Conservation (phyloP, 2,329 filamentous ascomycete species). For the Teratosphaeriaceae sp. region DNA sequence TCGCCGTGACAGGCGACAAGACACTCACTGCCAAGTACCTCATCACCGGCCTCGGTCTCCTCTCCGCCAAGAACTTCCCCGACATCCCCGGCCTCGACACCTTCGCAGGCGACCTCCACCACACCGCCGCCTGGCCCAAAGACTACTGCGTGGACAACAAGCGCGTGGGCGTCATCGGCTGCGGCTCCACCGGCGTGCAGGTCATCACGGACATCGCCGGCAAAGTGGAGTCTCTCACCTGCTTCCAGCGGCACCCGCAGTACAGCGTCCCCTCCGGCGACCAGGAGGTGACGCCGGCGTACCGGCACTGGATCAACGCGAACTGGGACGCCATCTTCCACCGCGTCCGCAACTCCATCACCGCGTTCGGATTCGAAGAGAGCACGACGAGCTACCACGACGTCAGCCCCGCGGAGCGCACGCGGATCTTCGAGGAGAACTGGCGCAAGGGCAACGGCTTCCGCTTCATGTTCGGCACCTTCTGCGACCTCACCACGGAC, state of each 20-base stretch:
- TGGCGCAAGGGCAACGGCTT: slow-evolving; percentile 32
- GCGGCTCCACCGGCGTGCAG: slow-evolving; percentile 25
- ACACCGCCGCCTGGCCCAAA: slow-evolving; percentile 30
- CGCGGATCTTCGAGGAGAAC: slow-evolving; percentile 24
- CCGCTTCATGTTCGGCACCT: slow-evolving; percentile 28
- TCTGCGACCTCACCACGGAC: slow-evolving; percentile 27
- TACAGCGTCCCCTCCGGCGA: slow-evolving; percentile 31
- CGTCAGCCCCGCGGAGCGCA: slow-evolving; percentile 19
- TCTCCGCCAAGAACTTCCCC: slow-evolving; percentile 27
- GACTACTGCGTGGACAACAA: slow-evolving; percentile 19
- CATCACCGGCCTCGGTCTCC: slow-evolving; percentile 29
- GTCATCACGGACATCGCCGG: slow-evolving; percentile 23
- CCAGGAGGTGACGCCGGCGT: slow-evolving; percentile 15
- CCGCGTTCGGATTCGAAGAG: slow-evolving; percentile 31
- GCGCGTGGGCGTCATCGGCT: slow-evolving; percentile 29
- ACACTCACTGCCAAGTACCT: slow-evolving; percentile 24
- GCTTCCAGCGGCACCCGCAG: slow-evolving; percentile 34
- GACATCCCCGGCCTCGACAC: slow-evolving; percentile 26
- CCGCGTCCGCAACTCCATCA: slow-evolving; percentile 22
- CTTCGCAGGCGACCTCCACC: slow-evolving; percentile 29
- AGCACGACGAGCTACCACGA: slow-evolving; percentile 16
- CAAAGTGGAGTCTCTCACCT: slow-evolving; percentile 23
- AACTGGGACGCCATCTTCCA: slow-evolving; percentile 30
- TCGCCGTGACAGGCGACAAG: slow-evolving; percentile 20
- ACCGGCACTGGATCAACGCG: slow-evolving; percentile 28